Conservation (phyloP, 495 filamentous ascomycete species). For the Penicillium mononematosum region DNA sequence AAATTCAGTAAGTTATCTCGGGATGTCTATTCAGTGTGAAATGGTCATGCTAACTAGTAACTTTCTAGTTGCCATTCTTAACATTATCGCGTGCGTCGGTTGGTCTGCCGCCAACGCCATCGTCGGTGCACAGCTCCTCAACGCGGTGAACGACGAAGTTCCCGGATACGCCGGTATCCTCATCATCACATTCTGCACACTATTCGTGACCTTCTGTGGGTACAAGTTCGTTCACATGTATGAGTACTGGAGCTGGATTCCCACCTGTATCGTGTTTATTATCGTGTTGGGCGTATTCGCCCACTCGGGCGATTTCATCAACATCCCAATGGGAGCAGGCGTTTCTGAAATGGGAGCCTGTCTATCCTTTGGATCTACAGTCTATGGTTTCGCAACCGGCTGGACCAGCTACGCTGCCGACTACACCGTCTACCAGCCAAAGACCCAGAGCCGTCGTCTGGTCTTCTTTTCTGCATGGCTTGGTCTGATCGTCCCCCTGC, state of each 20-base stretch:
- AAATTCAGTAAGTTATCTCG: conserved; percentile 61
- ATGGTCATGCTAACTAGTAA: background rate
- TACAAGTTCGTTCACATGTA: conserved; percentile 81
- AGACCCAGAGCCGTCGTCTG: conserved; percentile 52
- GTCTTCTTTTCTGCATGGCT: conserved; percentile 69
- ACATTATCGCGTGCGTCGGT: conserved; percentile 73
- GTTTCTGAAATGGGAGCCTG: conserved; percentile 60
- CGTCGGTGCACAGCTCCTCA: conserved; percentile 77
- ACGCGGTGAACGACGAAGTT: conserved; percentile 69
- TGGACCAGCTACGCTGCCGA: conserved; percentile 81
- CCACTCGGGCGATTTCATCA: conserved; percentile 69
- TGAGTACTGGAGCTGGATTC: conserved; percentile 79
- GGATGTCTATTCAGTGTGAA: background rate
- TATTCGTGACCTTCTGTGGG: conserved; percentile 70
- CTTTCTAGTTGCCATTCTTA: conserved; percentile 65
- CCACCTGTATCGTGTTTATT: conserved; percentile 73
- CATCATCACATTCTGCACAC: conserved; percentile 69
- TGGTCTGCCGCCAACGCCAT: conserved; percentile 77
- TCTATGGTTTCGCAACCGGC: conserved; percentile 77
- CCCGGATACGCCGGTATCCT: conserved; percentile 77
- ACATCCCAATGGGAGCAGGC: conserved; percentile 63
- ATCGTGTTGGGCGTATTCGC: conserved; percentile 73
- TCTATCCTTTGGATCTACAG: conserved; percentile 69
- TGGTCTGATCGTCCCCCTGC: conserved; percentile 68
- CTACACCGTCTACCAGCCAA: conserved; percentile 81